Evolutionary conservation across 371 early-diverging fungal genomes (phyloP).

Genomic region (Nematocida ironsii): DNA sequence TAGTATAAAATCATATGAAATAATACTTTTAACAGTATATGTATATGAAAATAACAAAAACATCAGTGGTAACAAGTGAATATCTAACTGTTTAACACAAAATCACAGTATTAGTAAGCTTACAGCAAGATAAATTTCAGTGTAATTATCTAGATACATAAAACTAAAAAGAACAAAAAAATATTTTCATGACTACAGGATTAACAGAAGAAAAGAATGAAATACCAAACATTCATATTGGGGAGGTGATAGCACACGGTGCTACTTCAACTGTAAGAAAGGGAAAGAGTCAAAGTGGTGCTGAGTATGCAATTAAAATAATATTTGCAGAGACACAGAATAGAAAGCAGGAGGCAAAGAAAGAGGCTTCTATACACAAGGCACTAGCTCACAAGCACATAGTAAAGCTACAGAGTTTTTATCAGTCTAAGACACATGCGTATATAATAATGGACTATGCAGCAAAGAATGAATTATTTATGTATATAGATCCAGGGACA

Average conservation of each 20-base stretch:
- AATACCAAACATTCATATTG: conserved; percentile 48
- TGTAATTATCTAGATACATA: background rate
- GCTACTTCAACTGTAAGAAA: conserved; percentile 62
- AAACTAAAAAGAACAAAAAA: conserved; percentile 8
- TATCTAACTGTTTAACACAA: too few relatives aligned
- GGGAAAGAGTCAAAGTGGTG: conserved; percentile 35
- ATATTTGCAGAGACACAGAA: conserved; percentile 38
- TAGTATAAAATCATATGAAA: too few relatives aligned
- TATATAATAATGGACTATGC: conserved; percentile 78
- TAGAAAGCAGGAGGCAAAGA: conserved; percentile 61
- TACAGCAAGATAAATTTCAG: background rate
- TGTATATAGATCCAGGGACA: conserved; percentile 73
- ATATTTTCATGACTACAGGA: background rate
- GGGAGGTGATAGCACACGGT: conserved; percentile 60
- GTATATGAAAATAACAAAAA: too few relatives aligned
- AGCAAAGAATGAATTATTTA: conserved; percentile 69
- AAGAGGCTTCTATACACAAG: conserved; percentile 81
- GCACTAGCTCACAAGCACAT: conserved; percentile 77
- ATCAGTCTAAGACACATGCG: conserved; percentile 72
- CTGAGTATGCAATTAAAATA: conserved; percentile 66
- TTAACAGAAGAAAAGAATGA: conserved; percentile 9
- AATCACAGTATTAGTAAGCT: too few relatives aligned
- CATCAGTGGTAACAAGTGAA: too few relatives aligned
- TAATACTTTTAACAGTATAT: too few relatives aligned
- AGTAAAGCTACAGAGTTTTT: conserved; percentile 73